Conservation (phyloP, 163 green algal species). For the Trebouxia gelatinosa region DNA sequence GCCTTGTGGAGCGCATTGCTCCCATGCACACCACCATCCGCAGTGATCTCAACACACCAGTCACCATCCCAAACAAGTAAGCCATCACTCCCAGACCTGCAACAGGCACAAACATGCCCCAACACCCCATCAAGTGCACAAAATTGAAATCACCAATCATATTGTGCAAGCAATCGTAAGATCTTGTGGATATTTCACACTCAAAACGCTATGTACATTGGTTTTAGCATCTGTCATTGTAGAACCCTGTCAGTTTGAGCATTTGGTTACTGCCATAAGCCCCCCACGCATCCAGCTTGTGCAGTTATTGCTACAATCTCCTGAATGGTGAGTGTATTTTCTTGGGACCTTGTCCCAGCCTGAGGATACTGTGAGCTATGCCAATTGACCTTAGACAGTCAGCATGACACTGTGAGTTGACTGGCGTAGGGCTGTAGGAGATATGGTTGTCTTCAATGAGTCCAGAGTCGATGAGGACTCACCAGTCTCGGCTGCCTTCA, state of each 20-base stretch:
- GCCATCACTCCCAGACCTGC: not conserved
- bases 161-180: not conserved
- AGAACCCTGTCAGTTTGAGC: too few species aligned
- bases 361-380: too few species aligned
- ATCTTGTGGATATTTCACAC: not conserved
- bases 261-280: not conserved
- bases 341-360: not conserved
- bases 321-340: not conserved
- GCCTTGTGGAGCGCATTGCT: slow-evolving; percentile 40
- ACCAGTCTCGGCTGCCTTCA: slow-evolving; percentile 13
- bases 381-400: too few species aligned
- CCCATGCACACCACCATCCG: slow-evolving; percentile 44
- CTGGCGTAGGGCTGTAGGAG: slow-evolving; percentile 16
- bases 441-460: slow-evolving; percentile 46
- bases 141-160: not conserved
- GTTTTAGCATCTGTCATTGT: too few species aligned
- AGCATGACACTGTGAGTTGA: not conserved
- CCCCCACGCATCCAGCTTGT: not conserved
- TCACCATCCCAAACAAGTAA: slow-evolving; percentile 48
- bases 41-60: slow-evolving; percentile 35
- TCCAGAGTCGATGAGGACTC: slow-evolving; percentile 20
- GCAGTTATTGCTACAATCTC: not conserved
- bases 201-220: not conserved
- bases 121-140: not conserved
- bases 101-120: not conserved